These are phyloP conservation scores for Suillus cothurnatus DNA, from an alignment of 768 basidiomycete species.

Conservation along the genomic window DNA sequence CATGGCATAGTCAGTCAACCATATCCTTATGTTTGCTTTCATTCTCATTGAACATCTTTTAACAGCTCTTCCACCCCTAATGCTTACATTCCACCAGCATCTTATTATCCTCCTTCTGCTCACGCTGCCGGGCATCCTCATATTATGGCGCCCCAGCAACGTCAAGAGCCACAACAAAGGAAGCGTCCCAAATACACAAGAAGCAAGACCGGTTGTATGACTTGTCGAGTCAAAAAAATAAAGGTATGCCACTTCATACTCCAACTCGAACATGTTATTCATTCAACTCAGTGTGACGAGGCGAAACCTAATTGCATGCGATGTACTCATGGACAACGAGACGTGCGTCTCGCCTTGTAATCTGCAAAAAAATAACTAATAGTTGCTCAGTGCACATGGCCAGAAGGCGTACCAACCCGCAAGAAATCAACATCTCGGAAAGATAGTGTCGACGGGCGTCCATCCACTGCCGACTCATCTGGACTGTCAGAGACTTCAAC, in stretches of 20 bases:
- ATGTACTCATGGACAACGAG: constrained; percentile 83
- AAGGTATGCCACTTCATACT: constrained; percentile 58
- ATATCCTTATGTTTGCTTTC: constrained; percentile 12
- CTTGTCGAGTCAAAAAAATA: constrained; percentile 93
- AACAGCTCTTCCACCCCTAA: constrained; percentile 40
- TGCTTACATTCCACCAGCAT: constrained; percentile 43
- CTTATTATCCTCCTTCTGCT: constrained; percentile 40
- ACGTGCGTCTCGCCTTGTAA: constrained; percentile 46
- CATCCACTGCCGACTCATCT: constrained; percentile 77
- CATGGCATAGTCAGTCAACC: constrained; percentile 54
- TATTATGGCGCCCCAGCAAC: constrained; percentile 48
- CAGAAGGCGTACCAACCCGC: constrained; percentile 71
- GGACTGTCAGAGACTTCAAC: constrained; percentile 72
- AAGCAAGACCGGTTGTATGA: constrained; percentile 93
- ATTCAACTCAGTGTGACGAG: constrained; percentile 76
- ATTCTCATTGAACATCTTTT: constrained; percentile 21
- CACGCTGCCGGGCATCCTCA: constrained; percentile 41
- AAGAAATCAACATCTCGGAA: constrained; percentile 64
- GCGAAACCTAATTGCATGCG: constrained; percentile 85
- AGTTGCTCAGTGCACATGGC: constrained; percentile 72
- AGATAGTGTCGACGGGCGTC: constrained; percentile 61
- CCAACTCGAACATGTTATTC: not conserved
- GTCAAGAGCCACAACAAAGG: constrained; percentile 56
- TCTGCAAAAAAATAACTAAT: constrained; percentile 16
- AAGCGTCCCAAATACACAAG: constrained; percentile 93